A percentile compares a stretch with the other conserved stretches of the same genome.
These are phyloP conservation scores for Leavenworthia alabamica DNA, from an alignment of 345 rosid species.

Conservation along the genomic window DNA sequence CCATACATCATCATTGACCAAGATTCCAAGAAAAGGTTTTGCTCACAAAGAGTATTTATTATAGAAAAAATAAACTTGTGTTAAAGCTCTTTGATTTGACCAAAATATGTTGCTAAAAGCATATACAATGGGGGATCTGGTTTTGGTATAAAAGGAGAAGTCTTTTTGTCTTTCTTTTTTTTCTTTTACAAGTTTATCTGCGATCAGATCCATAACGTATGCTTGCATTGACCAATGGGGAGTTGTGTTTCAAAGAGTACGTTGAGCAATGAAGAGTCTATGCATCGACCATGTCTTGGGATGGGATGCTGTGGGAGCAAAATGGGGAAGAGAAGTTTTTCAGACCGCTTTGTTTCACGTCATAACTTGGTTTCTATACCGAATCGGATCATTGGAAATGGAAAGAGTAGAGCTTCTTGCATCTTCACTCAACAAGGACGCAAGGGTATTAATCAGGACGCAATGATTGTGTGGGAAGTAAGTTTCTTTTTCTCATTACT, in stretches of 20 bases:
- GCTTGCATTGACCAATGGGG: conserved; percentile 64
- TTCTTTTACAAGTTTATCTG: conserved; percentile 17
- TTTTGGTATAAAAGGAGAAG: conserved; percentile 29
- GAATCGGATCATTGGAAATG: conserved; percentile 64
- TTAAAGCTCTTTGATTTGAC: conserved; percentile 35
- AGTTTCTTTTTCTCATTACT: conserved; percentile 33
- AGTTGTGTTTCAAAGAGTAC: conserved; percentile 76
- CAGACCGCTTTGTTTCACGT: conserved; percentile 50
- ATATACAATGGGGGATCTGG: conserved; percentile 39
- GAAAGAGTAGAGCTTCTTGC: conserved; percentile 82
- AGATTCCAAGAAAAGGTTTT: conserved; percentile 34
- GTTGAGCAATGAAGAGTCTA: conserved; percentile 65
- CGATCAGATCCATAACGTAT: conserved; percentile 28
- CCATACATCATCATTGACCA: conserved; percentile 50
- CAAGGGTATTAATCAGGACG: conserved; percentile 95
- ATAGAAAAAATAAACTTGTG: conserved; percentile 10
- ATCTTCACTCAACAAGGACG: conserved; percentile 97
- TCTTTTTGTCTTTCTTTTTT: conserved; percentile 1
- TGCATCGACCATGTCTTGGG: conserved; percentile 49
- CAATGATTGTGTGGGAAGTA: conserved; percentile 99
- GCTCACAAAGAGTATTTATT: conserved; percentile 19
- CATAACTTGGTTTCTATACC: conserved; percentile 73
- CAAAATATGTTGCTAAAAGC: conserved; percentile 36
- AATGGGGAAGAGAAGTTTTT: conserved; percentile 60
- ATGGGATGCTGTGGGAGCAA: conserved; percentile 60